Evolutionary conservation across 768 basidiomycete genomes (phyloP).

Genomic region (Favolaschia claudopus): DNA sequence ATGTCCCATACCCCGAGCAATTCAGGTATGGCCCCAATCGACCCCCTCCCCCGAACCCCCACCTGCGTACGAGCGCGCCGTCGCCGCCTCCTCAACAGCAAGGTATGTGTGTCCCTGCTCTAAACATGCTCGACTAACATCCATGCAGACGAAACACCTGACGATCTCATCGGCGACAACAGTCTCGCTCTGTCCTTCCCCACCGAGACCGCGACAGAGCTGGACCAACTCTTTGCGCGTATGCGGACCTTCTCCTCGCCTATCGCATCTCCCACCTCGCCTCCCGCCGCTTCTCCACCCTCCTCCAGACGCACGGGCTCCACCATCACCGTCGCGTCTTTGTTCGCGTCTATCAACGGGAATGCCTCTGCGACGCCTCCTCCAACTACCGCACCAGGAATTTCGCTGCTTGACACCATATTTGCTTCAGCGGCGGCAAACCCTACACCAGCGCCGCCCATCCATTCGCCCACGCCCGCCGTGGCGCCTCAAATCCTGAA

Average conservation of each 20-base stretch:
- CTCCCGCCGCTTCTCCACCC: constrained; percentile 22
- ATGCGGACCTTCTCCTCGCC: constrained; percentile 34
- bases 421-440: constrained; percentile 69
- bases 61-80: constrained; percentile 36
- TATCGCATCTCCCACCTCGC: constrained; percentile 14
- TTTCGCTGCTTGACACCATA: constrained; percentile 69
- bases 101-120: constrained; percentile 1
- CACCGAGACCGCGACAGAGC: constrained; percentile 45
- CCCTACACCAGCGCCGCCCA: constrained; percentile 9
- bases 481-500: constrained; percentile 67
- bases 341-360: constrained; percentile 51
- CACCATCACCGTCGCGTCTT: constrained; percentile 53
- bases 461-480: constrained; percentile 26
- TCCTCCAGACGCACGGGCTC: constrained; percentile 43
- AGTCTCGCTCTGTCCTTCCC: constrained; percentile 5
- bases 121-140: background rate
- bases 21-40: constrained; percentile 73
- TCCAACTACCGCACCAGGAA: constrained; percentile 54
- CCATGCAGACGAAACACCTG: background rate
- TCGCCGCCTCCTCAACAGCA: constrained; percentile 31
- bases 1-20: constrained; percentile 74
- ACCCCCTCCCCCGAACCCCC: constrained; percentile 65
- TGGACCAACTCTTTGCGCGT: constrained; percentile 59
- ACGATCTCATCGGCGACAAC: constrained; percentile 3
- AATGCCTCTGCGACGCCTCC: constrained; percentile 32